Conservation (phyloP, 805 yeast genomes). For the Myxozyma kluyveri region DNA sequence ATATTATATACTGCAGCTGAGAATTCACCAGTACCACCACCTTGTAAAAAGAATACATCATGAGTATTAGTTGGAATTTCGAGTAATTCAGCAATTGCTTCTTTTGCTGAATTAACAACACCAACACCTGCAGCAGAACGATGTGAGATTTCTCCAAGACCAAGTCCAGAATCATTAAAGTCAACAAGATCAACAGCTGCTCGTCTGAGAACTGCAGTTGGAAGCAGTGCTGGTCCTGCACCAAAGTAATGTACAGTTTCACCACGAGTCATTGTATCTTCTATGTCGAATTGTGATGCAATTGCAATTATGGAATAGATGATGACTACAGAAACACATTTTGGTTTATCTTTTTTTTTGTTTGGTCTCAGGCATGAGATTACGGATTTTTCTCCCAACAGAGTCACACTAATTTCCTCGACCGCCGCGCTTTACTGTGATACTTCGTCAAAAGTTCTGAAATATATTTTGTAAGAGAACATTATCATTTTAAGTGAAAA, state of each 20-base stretch:
- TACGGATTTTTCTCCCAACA: no score
- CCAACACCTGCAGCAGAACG: conserved; percentile 79
- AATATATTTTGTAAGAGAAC: not conserved
- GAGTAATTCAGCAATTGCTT: conserved; percentile 60
- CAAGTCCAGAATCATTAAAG: conserved; percentile 69
- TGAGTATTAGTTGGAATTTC: conserved; percentile 86
- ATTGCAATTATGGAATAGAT: no score
- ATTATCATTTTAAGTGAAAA: no score
- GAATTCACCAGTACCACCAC: conserved; percentile 97
- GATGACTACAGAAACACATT: no score
- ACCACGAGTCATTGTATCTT: conserved; percentile 7
- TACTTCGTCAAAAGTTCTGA: no score
- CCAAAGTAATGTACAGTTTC: conserved; percentile 61
- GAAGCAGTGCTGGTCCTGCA: conserved; percentile 97
- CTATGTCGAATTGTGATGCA: no score
- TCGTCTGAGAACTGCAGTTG: conserved; percentile 76
- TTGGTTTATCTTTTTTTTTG: no score
- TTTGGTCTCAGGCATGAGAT: no score
- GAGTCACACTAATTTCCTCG: no score
- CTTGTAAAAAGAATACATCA: conserved; percentile 92
- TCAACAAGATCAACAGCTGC: conserved; percentile 81
- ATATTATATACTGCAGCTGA: conserved; percentile 82
- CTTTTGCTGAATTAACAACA: conserved; percentile 75
- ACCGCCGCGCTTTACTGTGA: no score
- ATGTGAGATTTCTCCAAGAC: conserved; percentile 95